phyloP scores from a whole-genome alignment of 2,329 filamentous ascomycete genomes.

The Lachnellula subtilissima region DNA sequence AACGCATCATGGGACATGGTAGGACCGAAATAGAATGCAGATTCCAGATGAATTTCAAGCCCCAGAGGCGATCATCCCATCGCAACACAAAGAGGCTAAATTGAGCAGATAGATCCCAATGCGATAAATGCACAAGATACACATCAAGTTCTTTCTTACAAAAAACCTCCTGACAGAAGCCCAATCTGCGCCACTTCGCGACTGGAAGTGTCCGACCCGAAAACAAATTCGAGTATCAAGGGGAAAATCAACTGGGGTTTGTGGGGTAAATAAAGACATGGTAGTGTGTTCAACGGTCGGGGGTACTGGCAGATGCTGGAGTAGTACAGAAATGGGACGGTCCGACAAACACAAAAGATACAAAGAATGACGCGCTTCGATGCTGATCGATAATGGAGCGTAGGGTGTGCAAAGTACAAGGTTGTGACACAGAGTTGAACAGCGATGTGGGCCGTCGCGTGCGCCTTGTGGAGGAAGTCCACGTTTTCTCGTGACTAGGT shows the following conservation, averaged over 20 bases:
- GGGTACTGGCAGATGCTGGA: constrained; percentile 16
- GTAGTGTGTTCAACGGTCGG: constrained; percentile 12
- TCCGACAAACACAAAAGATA: constrained; percentile 8
- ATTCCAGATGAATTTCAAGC: constrained; percentile 10
- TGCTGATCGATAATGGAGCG: constrained; percentile 7
- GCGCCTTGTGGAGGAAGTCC: constrained; percentile 13
- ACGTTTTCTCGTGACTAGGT: constrained; percentile 19
- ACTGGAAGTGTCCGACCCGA: constrained; percentile 1
- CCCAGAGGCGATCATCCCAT: constrained; percentile 18
- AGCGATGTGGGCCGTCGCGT: constrained; percentile 17
- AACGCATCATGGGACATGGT: constrained; percentile 21
- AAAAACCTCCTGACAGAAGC: constrained; percentile 1
- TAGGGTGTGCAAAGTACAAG: constrained; percentile 12
- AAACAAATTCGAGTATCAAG: constrained; percentile 16
- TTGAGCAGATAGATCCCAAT: constrained; percentile 13
- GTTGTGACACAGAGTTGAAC: constrained; percentile 15
- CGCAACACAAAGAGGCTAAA: constrained; percentile 15
- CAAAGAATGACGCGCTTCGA: constrained; percentile 7
- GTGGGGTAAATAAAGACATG: not conserved
- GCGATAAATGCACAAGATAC: constrained; percentile 18
- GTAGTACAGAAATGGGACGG: constrained; percentile 20
- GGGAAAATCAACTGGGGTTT: constrained; percentile 7
- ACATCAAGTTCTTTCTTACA: constrained; percentile 11
- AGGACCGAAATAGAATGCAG: constrained; percentile 21
- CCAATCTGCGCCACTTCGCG: not conserved